phyloP scores from a whole-genome alignment of 106 monocot species.

The Dioscorea dumetorum region DNA sequence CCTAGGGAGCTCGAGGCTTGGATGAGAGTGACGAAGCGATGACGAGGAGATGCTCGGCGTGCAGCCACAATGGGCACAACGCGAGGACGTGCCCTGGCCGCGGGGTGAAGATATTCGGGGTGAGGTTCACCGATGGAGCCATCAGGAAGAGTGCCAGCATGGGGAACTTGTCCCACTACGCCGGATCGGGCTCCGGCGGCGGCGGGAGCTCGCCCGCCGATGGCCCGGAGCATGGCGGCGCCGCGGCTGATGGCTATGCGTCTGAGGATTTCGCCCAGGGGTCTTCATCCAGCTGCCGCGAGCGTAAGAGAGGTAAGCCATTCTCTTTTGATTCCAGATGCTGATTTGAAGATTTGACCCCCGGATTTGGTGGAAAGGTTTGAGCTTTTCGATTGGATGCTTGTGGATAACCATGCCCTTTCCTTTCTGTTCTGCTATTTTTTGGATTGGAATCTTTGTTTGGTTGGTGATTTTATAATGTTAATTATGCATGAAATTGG shows the following conservation, averaged over 20 bases:
- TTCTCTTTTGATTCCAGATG: background rate
- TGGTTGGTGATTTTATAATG: too few relatives aligned
- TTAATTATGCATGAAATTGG: too few relatives aligned
- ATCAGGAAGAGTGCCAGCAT: constrained; percentile 13
- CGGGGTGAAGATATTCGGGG: constrained; percentile 6
- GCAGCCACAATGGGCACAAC: constrained; percentile 13
- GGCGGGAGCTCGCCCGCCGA: constrained; percentile 50
- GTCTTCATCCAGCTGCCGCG: constrained; percentile 57
- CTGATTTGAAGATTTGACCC: too few relatives aligned
- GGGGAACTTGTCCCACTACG: constrained; percentile 7
- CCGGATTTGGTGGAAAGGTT: too few relatives aligned
- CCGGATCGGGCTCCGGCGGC: constrained; percentile 6
- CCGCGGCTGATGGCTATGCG: constrained; percentile 58
- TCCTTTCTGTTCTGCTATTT: too few relatives aligned
- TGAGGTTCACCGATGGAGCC: constrained; percentile 4
- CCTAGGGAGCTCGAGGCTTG: background rate
- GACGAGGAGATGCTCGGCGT: constrained; percentile 7
- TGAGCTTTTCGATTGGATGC: too few relatives aligned
- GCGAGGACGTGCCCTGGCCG: constrained; percentile 8
- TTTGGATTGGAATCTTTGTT: too few relatives aligned
- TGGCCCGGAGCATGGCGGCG: constrained; percentile 21
- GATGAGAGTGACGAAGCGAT: background rate
- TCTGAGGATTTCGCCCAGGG: constrained; percentile 80
- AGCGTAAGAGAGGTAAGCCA: constrained; percentile 72
- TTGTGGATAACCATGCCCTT: too few relatives aligned